These are phyloP conservation scores for Bipolaris oryzae DNA, from an alignment of 2,329 filamentous ascomycete species.

Conservation along the genomic window DNA sequence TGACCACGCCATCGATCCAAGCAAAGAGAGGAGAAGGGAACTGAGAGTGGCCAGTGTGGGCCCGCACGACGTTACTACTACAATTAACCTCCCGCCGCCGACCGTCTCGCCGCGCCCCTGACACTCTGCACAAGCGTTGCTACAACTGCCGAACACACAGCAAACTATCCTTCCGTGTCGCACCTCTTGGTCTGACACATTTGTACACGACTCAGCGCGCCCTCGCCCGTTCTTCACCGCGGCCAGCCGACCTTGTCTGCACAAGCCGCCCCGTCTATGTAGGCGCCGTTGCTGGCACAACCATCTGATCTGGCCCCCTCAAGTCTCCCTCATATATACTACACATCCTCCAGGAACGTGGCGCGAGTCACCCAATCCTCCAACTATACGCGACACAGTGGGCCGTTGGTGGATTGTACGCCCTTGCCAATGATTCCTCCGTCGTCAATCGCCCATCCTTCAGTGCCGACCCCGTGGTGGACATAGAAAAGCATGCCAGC, in stretches of 20 bases:
- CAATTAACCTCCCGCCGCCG: background rate
- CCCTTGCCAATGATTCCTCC: constrained; percentile 38
- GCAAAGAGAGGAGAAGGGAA: background rate
- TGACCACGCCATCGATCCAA: background rate
- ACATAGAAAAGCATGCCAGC: constrained; percentile 43
- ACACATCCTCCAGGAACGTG: constrained; percentile 2
- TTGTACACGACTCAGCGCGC: background rate
- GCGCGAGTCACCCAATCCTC: background rate
- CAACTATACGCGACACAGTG: constrained; percentile 31
- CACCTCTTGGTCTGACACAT: constrained; percentile 6
- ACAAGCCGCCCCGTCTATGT: background rate
- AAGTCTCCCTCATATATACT: background rate
- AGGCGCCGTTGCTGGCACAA: background rate
- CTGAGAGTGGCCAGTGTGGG: background rate
- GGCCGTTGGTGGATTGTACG: constrained; percentile 40
- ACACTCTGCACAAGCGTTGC: background rate
- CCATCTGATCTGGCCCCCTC: background rate
- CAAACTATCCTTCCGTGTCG: constrained; percentile 3
- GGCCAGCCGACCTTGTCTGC: background rate
- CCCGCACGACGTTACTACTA: background rate
- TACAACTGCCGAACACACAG: constrained; percentile 10
- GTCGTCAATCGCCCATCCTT: constrained; percentile 39
- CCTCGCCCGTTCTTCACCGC: background rate
- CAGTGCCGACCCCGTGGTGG: constrained; percentile 39
- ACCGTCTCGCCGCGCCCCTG: background rate